These are phyloP conservation scores for Amborella trichopoda DNA, from an alignment of 164 flowering plant species.

Conservation along the genomic window DNA sequence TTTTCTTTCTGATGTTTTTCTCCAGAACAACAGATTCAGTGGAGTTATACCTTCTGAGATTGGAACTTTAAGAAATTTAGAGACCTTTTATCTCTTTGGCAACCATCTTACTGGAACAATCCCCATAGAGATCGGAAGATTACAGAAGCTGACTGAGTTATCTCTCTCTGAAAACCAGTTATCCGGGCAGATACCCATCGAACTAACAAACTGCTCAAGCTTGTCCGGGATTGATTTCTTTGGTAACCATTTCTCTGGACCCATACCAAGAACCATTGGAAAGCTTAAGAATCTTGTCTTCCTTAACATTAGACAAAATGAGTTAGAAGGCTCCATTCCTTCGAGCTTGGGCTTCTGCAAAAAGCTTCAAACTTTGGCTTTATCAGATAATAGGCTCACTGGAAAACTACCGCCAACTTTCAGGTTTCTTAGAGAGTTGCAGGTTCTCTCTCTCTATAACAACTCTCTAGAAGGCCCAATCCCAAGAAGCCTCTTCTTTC, in stretches of 20 bases:
- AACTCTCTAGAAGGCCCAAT: slow-evolving; percentile 84
- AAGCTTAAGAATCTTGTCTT: slow-evolving; percentile 53
- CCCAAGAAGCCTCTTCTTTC: slow-evolving; percentile 53
- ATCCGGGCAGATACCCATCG: slow-evolving; percentile 64
- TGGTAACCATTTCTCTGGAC: slow-evolving; percentile 66
- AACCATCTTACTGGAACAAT: slow-evolving; percentile 57
- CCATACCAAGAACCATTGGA: slow-evolving; percentile 65
- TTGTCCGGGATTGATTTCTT: slow-evolving; percentile 61
- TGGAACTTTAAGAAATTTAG: slow-evolving; percentile 57
- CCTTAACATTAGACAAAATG: slow-evolving; percentile 80
- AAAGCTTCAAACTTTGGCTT: slow-evolving; percentile 50
- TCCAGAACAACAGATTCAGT: slow-evolving; percentile 74
- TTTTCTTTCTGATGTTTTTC: slow-evolving; percentile 52
- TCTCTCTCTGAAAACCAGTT: slow-evolving; percentile 79
- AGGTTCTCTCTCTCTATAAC: slow-evolving; percentile 62
- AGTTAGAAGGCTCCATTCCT: slow-evolving; percentile 67
- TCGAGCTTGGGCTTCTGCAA: slow-evolving; percentile 71
- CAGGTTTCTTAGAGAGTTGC: slow-evolving; percentile 43
- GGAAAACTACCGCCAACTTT: slow-evolving; percentile 70
- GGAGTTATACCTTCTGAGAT: slow-evolving; percentile 60
- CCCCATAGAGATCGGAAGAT: slow-evolving; percentile 64
- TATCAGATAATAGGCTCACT: slow-evolving; percentile 73
- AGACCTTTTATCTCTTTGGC: slow-evolving; percentile 38
- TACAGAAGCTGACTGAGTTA: slow-evolving; percentile 33
- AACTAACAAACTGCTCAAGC: slow-evolving; percentile 73